Evolutionary conservation across 2,329 filamentous ascomycete species (phyloP), one percentile per base, ranked within the genome.

Genomic region (Colletotrichum melonis): DNA sequence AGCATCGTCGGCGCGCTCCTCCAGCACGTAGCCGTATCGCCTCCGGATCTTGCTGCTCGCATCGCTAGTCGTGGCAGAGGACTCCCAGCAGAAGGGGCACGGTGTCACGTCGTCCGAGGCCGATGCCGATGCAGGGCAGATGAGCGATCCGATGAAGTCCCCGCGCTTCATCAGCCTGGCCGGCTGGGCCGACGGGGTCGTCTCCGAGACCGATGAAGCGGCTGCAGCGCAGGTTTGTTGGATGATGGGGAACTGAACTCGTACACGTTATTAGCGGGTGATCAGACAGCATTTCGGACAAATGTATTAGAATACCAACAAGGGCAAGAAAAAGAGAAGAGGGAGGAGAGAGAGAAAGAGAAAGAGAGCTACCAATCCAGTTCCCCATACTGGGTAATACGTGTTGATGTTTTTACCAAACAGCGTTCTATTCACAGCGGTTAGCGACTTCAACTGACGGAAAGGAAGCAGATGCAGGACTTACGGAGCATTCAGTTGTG

Each of bases 401-500:
- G 24, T 14, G 55, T 57, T 57, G 11, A 57, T 12, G 55, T 16
- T 9, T 12, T 30, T 9, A 19, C 6, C 26, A 32, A 57, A 57
- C 55, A 57, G 19, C 11, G 55, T n/a, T 16, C 55, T 57, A 26
- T 9, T 9, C 14, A 24, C 26, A 32, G 28, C 32, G 32, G 9
- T 35, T 11, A 35, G 32, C 32, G 32, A 35, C 32, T 11, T 35
- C 32, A 12, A 4, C 32, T 35, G 3, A 35, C 32, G 32, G 32
- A 35, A 35, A 35, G 32, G 9, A 35, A 35, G 3, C 32, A 32
- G 55, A 57, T 9, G 55, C 14, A 57, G 19, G 14, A 68, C 65
- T 67, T n/a, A 67, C 55, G 64, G 56, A 24, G 64, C 64, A 8
- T 24, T 22, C 22, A 54, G 55, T 52, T 32, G 26, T 4, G 55